These are phyloP conservation scores for Dittrichia graveolens DNA, from an alignment of 129 eudicot genomes.

Conservation along the genomic window DNA sequence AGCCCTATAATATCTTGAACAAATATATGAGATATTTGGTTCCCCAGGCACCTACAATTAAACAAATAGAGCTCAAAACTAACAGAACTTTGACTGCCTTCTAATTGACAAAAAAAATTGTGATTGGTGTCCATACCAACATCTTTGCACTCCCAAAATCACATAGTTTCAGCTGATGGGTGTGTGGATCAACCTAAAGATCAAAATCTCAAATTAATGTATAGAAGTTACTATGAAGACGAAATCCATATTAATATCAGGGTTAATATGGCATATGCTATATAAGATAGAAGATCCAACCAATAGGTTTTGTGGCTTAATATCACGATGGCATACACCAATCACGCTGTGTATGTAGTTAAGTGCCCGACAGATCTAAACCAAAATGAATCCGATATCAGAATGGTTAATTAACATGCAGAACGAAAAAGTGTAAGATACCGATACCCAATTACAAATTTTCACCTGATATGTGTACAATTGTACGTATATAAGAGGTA, in stretches of 20 bases:
- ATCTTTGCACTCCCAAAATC: constrained; percentile 97
- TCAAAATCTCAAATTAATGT: constrained; percentile 24
- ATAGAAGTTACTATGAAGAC: constrained; percentile 12
- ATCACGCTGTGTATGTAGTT: constrained; percentile 83
- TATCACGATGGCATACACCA: constrained; percentile 97
- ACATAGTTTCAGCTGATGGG: constrained; percentile 91
- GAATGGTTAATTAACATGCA: background rate
- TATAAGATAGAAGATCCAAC: constrained; percentile 43
- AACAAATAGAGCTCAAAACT: constrained; percentile 9
- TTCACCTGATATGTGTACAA: constrained; percentile 44
- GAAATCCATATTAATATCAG: background rate
- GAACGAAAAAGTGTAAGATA: background rate
- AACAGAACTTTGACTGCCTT: background rate
- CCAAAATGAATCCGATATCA: background rate
- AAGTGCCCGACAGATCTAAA: constrained; percentile 88
- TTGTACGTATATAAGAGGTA: constrained; percentile 40
- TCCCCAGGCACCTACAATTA: constrained; percentile 77
- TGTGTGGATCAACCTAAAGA: constrained; percentile 87
- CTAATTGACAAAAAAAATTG: background rate
- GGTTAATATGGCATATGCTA: background rate
- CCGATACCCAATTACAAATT: background rate
- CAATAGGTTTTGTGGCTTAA: constrained; percentile 91
- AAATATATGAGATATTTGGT: constrained; percentile 92
- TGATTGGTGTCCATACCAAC: constrained; percentile 53
- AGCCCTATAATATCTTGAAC: constrained; percentile 92